Evolutionary conservation across 2,329 filamentous ascomycete genomes (phyloP), one percentile per base, ranked within the genome.

Genomic region (Trichoderma koningiopsis): DNA sequence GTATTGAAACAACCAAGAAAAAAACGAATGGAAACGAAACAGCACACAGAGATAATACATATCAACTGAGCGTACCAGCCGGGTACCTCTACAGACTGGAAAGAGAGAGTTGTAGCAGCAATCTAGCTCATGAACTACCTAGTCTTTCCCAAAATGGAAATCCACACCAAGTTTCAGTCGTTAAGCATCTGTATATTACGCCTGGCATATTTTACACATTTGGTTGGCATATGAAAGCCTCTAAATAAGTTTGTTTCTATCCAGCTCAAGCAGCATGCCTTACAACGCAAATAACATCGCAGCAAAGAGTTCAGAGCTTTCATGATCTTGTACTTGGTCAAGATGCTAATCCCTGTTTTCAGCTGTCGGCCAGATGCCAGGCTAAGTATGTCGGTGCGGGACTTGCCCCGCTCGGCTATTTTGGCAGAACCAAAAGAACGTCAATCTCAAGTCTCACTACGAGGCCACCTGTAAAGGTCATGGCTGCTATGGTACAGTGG

Each of bases 381-480:
- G 59, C 27, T 40, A 40, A 63, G 47, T 40, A 40, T 53, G 47
- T 53, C 43, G 52, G 14, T 37, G 60, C 60, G 60, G 60, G 33
- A 27, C 60, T 49, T 6, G 5, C 29, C 40, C 43, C 40, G 59
- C 47, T 56, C 59, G 76, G 74, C 60, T 33, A 63, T 33, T 56
- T 43, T 43, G 22, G 40, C 40, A 16, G n/a, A 43, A 29, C n/a
- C n/a, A 19, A 43, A 16, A 8, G 60, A 22, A 53, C 62, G 33
- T n/a, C n/a, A n/a, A n/a, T 24, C 16, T 16, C 13, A 37, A 33
- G 14, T 43, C 49, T 24, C 33, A 35, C 29, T 29, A 22, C 31
- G 14, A 56, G 29, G 59, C 40, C 14, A 19, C 40, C 37, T 43
- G 40, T 43, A 19, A 43, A 43, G n/a, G 40, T 6, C 40, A 43